Base-by-base conservation (phyloP, 2,329 filamentous ascomycete species). In the Alternaria sp. region DNA sequence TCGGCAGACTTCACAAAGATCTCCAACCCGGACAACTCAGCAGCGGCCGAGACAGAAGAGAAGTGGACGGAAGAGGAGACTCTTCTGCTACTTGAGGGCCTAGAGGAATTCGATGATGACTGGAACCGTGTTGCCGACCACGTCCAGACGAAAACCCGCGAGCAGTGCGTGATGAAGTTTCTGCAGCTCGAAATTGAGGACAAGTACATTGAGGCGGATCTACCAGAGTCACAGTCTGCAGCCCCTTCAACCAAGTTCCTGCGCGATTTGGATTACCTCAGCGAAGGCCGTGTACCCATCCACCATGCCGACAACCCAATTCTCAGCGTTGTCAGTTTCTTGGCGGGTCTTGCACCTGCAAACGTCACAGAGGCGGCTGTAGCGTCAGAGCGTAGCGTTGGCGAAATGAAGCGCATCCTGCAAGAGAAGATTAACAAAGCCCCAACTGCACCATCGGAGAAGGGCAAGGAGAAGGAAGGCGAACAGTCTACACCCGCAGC, bases 121-220 rank as follows among this genome's bases (percentile, higher is more conserved):
- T 99, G 95, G 95, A 90, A 92, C 59, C 89, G 92, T 72, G 94
- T 99, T 67, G 90, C 96, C 1, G 93, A 94, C 65, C 92, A 97
- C 74, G 95, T 99, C 44, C 92, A 92, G 50, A 96, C 93, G 3
- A 90, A 94, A 62, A 97, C 93, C 2, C 87, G 93, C 54, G 96
- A 99, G 79, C 94, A 99, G 81, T 99, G 95, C 78, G 94, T 98
- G 16, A 86, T 98, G 71, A 95, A 97, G 77, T 99, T 99, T 83
- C 80, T 99, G 66, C 93, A 97, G 75, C 85, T 99, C 36, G 94
- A 97, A 69, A 99, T 99, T 64, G 95, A 98, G 78, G 94, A 97
- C 82, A 96, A 97, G 78, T 99, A 97, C 74, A 84, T 97, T 10
- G 94, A 98, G 72, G 89, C 92, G 8, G 90, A 94, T 72, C 86